A percentile compares a stretch with the other conserved stretches of the same genome.
phyloP scores from a whole-genome alignment of 208 protist species.

The Crithidia sp. region DNA sequence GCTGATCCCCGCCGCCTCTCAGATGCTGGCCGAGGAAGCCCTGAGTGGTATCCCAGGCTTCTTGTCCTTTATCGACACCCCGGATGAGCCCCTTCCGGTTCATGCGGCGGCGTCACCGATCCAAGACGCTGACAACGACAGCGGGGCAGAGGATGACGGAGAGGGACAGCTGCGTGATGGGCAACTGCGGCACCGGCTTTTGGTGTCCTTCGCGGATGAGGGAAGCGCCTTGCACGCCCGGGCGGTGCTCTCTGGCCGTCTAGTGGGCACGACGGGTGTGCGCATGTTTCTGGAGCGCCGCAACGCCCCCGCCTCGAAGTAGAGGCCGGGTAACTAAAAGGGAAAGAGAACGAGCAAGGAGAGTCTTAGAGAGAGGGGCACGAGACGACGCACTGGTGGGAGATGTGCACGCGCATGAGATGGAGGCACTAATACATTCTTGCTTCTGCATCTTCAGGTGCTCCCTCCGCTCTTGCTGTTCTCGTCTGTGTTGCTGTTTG shows the following conservation, averaged over 20 bases:
- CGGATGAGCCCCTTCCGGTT: conserved; percentile 22
- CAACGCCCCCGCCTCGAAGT: conserved; percentile 4
- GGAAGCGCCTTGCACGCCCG: conserved; percentile 82
- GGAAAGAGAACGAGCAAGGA: too few relatives aligned
- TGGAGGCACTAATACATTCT: too few relatives aligned
- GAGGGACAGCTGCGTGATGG: conserved; percentile 9
- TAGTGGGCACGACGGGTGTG: conserved; percentile 74
- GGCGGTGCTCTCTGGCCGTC: conserved; percentile 77
- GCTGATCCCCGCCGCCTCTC: conserved; percentile 56
- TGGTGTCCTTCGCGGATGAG: conserved; percentile 85
- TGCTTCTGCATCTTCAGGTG: too few relatives aligned
- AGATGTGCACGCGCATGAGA: too few relatives aligned
- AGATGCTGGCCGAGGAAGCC: conserved; percentile 53
- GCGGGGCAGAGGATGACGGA: conserved; percentile 14
- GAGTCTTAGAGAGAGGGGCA: too few relatives aligned
- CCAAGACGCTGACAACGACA: conserved; percentile 35
- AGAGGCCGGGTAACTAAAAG: not conserved
- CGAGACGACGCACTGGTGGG: too few relatives aligned
- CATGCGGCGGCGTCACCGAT: conserved; percentile 23
- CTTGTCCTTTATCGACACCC: conserved; percentile 54
- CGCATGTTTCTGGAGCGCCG: conserved; percentile 81
- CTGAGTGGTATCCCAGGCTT: conserved; percentile 74
- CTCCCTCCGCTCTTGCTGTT: too few relatives aligned
- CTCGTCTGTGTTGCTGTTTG: too few relatives aligned
- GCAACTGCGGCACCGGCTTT: conserved; percentile 18